A percentile compares a stretch with the other conserved stretches of the same genome.
Conservation (phyloP, 75 land plant genomes). For the Picea glauca region DNA sequence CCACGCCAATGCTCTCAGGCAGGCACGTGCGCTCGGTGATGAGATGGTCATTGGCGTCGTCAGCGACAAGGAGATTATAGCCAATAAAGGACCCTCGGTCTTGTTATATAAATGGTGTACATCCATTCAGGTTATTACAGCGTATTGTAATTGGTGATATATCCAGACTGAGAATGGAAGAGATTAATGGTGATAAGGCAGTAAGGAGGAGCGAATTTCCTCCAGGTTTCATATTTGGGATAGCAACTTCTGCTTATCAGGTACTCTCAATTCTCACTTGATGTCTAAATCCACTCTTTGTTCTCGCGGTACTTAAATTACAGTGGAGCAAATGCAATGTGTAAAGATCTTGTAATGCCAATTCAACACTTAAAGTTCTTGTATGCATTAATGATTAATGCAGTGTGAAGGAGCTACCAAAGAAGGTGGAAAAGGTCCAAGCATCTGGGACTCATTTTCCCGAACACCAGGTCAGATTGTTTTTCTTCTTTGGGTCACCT, state of each 20-base stretch:
- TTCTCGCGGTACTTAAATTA: not conserved
- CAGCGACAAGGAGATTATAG: too few relatives aligned
- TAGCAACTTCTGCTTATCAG: not conserved
- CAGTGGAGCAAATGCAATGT: not conserved
- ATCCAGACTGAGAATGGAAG: too few relatives aligned
- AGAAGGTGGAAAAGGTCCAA: slow-evolving; percentile 28
- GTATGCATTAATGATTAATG: not conserved
- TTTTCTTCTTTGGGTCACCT: not conserved
- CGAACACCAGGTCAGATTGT: slow-evolving; percentile 30
- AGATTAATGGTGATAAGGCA: too few relatives aligned
- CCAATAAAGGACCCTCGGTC: too few relatives aligned
- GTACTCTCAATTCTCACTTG: not conserved
- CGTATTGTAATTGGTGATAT: too few relatives aligned
- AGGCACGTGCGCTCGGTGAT: slow-evolving; percentile 90
- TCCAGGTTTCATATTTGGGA: not conserved
- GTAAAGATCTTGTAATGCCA: too few relatives aligned
- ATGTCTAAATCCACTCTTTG: not conserved
- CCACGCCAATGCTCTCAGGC: slow-evolving; percentile 60
- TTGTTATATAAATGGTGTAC: too few relatives aligned
- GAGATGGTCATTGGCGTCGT: slow-evolving; percentile 90
- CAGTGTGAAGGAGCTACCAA: slow-evolving; percentile 17
- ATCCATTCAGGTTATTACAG: too few relatives aligned
- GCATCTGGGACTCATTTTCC: slow-evolving; percentile 2
- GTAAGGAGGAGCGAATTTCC: not conserved
- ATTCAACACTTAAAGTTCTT: not conserved